Percentiles rank a stretch among this genome's conserved stretches.
These are phyloP conservation scores for Emericellopsis cladophorae DNA, from an alignment of 2,329 filamentous ascomycete species.

Conservation along the genomic window DNA sequence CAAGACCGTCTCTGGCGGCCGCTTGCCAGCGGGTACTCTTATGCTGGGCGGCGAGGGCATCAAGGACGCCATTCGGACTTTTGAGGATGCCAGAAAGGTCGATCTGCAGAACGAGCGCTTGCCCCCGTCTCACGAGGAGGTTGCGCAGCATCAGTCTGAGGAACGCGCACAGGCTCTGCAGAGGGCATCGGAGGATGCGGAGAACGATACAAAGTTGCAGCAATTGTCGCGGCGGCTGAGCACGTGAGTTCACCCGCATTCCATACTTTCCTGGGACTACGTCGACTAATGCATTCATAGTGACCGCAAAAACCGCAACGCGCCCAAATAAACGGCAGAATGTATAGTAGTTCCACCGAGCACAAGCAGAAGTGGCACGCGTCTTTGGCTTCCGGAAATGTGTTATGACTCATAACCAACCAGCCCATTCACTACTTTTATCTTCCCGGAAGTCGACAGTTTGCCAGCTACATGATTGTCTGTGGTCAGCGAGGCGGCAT, in stretches of 20 bases:
- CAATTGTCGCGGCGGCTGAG: slow-evolving; percentile 82
- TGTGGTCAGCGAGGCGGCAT: too few relatives aligned
- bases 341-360: not conserved
- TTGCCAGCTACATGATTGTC: too few relatives aligned
- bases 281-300: not conserved
- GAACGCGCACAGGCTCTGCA: slow-evolving; percentile 74
- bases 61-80: slow-evolving; percentile 94
- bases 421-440: not conserved
- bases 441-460: too few relatives aligned
- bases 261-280: not conserved
- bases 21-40: slow-evolving; percentile 85
- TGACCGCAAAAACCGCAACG: slow-evolving; percentile 3
- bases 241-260: slow-evolving; percentile 50
- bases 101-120: slow-evolving; percentile 93
- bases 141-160: slow-evolving; percentile 68
- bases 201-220: slow-evolving; percentile 81
- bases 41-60: slow-evolving; percentile 98
- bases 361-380: not conserved
- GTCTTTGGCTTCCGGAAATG: not conserved
- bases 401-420: not conserved
- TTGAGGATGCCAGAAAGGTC: slow-evolving; percentile 94
- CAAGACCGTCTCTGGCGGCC: slow-evolving; percentile 89
- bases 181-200: slow-evolving; percentile 75
- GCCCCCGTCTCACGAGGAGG: slow-evolving; percentile 86
- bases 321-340: slow-evolving; percentile 1